These are phyloP conservation scores for Rhodotorula kratochvilovae DNA, from an alignment of 768 basidiomycete species.

Conservation along the genomic window DNA sequence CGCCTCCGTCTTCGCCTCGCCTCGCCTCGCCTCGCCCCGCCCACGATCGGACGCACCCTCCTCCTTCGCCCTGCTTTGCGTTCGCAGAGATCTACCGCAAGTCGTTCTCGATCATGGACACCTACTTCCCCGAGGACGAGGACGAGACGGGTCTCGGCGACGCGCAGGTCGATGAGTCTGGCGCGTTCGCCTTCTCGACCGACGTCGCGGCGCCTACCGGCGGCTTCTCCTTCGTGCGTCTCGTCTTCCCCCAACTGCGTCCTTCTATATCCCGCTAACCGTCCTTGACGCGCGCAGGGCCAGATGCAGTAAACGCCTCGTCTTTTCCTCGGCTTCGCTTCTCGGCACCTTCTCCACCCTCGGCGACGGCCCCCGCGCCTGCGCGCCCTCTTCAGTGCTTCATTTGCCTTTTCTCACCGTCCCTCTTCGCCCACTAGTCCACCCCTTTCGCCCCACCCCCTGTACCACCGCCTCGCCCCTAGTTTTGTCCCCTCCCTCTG, in stretches of 20 bases:
- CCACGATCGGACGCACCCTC: no score
- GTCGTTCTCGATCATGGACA: constrained; percentile 65
- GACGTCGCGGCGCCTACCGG: constrained; percentile 85
- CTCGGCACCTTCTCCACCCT: background rate
- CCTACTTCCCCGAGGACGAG: constrained; percentile 59
- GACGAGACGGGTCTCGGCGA: constrained; percentile 73
- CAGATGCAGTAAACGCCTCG: constrained; percentile 5
- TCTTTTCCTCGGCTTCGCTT: background rate
- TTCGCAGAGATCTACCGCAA: constrained; percentile 80
- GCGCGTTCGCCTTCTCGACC: constrained; percentile 65
- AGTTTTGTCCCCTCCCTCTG: background rate
- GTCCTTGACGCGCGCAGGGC: background rate
- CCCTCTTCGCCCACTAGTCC: background rate
- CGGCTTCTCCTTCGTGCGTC: constrained; percentile 77
- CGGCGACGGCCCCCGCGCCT: background rate
- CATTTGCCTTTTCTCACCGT: background rate
- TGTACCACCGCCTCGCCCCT: no score
- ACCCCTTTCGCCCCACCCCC: background rate
- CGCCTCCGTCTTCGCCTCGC: no score
- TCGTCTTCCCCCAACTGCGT: background rate
- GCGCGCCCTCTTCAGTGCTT: background rate
- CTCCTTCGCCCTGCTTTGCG: background rate
- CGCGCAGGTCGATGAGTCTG: constrained; percentile 56
- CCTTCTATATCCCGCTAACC: background rate
- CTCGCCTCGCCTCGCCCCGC: background rate